Conservation (phyloP, 2,329 filamentous ascomycete species). For the Neofusicoccum laricinum region DNA sequence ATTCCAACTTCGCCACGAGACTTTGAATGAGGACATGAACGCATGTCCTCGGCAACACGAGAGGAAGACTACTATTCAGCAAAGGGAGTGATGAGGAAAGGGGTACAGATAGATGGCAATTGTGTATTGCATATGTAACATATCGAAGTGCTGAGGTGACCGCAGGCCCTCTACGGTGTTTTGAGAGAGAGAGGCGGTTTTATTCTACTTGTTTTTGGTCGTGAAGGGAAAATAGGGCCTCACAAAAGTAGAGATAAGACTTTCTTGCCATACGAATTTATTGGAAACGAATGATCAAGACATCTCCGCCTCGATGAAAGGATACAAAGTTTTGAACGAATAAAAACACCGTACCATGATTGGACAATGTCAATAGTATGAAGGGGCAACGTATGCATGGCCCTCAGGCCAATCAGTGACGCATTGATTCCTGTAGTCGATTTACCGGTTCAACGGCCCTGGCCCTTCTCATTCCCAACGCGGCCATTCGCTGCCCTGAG, state of each 20-base stretch:
- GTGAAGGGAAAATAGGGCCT: not conserved
- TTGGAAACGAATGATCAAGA: not conserved
- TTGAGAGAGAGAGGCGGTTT: not conserved
- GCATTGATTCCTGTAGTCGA: not conserved
- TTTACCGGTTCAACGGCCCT: not conserved
- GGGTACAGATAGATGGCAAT: not conserved
- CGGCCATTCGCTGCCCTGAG: not conserved
- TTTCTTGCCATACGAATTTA: not conserved
- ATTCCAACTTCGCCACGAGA: too few relatives aligned
- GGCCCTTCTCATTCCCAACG: not conserved
- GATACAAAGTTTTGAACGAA: not conserved
- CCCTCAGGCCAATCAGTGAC: not conserved
- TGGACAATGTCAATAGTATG: not conserved
- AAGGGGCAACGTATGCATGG: not conserved
- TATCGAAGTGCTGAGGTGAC: not conserved
- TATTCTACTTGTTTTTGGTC: not conserved
- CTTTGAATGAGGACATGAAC: not conserved
- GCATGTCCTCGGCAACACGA: not conserved
- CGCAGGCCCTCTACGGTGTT: not conserved
- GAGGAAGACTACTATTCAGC: not conserved
- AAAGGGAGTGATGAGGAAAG: not conserved
- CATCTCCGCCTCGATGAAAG: not conserved
- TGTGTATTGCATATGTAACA: constrained; percentile 9
- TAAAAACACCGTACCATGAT: not conserved
- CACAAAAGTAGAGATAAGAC: not conserved